Conservation (phyloP, 2,329 filamentous ascomycete genomes). For the Pseudopithomyces maydicus region DNA sequence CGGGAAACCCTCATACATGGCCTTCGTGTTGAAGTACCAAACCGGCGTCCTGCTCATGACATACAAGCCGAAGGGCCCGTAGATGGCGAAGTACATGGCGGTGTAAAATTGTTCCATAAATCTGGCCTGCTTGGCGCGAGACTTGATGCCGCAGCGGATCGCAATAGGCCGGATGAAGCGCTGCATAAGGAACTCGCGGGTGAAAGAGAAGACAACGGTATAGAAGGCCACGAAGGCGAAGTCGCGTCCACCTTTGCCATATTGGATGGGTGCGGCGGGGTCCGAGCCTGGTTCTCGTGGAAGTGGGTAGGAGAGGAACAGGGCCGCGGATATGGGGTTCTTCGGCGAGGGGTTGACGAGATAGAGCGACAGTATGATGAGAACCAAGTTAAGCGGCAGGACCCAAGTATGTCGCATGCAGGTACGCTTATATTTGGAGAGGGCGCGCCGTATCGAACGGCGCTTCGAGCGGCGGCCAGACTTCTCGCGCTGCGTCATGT, state of each 20-base stretch:
- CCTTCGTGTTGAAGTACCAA: conserved; percentile 92
- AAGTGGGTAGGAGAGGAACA: conserved; percentile 88
- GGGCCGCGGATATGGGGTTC: conserved; percentile 79
- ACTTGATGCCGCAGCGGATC: conserved; percentile 69
- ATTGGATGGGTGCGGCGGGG: conserved; percentile 59
- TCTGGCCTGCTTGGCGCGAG: conserved; percentile 78
- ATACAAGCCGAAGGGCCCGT: conserved; percentile 83
- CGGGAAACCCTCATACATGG: conserved; percentile 89
- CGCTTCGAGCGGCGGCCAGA: conserved; percentile 50
- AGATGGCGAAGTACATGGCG: conserved; percentile 82
- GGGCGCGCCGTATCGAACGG: conserved; percentile 50
- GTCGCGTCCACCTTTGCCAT: conserved; percentile 88
- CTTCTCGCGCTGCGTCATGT: conserved; percentile 26
- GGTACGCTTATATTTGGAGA: conserved; percentile 52
- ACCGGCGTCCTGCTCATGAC: conserved; percentile 91
- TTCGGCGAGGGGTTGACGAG: conserved; percentile 74
- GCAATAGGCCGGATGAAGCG: conserved; percentile 80
- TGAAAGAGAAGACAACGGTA: conserved; percentile 86
- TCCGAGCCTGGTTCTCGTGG: conserved; percentile 56
- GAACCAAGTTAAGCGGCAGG: conserved; percentile 70
- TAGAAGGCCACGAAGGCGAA: conserved; percentile 89
- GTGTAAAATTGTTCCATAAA: conserved; percentile 99
- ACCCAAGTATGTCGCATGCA: conserved; percentile 64
- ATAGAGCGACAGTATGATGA: conserved; percentile 70
- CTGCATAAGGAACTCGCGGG: conserved; percentile 95